Percentiles rank a stretch among this genome's conserved stretches.
Evolutionary conservation across 2,329 filamentous ascomycete species (phyloP).

Genomic region (Raffaelea ambrosiae): DNA sequence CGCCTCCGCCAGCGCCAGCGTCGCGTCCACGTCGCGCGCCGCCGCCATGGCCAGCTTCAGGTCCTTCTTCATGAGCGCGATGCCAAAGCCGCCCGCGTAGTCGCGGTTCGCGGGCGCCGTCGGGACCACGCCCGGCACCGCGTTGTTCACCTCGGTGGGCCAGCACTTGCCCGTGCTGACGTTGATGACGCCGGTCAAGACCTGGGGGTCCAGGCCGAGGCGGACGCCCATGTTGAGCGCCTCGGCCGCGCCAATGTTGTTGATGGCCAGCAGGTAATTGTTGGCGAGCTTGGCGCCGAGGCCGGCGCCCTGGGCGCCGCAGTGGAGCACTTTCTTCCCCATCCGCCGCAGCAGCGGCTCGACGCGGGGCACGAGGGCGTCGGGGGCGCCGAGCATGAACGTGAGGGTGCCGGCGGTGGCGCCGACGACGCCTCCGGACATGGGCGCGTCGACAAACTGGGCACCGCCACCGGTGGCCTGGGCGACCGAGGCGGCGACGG

Average conservation of each 20-base stretch:
- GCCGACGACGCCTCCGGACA: slow-evolving; percentile 93
- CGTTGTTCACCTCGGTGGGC: slow-evolving; percentile 94
- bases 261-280: slow-evolving; percentile 91
- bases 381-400: slow-evolving; percentile 82
- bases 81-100: slow-evolving; percentile 70
- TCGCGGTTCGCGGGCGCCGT: slow-evolving; percentile 66
- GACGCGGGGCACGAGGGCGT: slow-evolving; percentile 52
- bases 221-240: slow-evolving; percentile 57
- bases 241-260: slow-evolving; percentile 68
- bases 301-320: slow-evolving; percentile 76
- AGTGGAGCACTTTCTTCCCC: slow-evolving; percentile 79
- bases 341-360: slow-evolving; percentile 67
- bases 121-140: slow-evolving; percentile 75
- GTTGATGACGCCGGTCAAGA: slow-evolving; percentile 80
- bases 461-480: slow-evolving; percentile 29
- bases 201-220: slow-evolving; percentile 51
- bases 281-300: slow-evolving; percentile 92
- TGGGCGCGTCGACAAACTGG: slow-evolving; percentile 86
- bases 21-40: slow-evolving; percentile 57
- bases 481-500: slow-evolving; percentile 61
- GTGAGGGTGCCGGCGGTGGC: slow-evolving; percentile 80
- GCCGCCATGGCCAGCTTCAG: slow-evolving; percentile 64
- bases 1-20: slow-evolving; percentile 53
- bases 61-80: slow-evolving; percentile 75
- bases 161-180: slow-evolving; percentile 91